A percentile compares a stretch with the other conserved stretches of the same genome.
Conservation (phyloP, 805 yeast species). For the Dipodascus albidus region DNA sequence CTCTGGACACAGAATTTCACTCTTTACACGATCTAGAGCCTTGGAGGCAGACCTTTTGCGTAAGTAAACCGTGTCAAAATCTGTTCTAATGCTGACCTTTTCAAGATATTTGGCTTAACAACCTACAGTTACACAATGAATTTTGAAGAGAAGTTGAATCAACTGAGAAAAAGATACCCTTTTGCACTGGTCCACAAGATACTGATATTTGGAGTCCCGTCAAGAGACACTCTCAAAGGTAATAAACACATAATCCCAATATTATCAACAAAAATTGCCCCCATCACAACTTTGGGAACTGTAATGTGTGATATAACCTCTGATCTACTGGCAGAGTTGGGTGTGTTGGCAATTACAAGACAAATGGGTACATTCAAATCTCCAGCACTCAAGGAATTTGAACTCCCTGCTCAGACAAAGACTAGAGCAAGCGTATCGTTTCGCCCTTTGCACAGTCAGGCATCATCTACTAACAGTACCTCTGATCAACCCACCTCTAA, state of each 20-base stretch:
- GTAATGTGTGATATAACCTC: slow-evolving; percentile 62
- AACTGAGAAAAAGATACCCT: slow-evolving; percentile 29
- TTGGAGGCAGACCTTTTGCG: slow-evolving; percentile 54
- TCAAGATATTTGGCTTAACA: slow-evolving; percentile 32
- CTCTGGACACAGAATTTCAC: slow-evolving; percentile 36
- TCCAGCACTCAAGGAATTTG: slow-evolving; percentile 36
- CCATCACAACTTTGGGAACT: slow-evolving; percentile 39
- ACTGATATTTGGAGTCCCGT: slow-evolving; percentile 33
- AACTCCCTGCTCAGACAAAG: slow-evolving; percentile 5
- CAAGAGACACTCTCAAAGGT: slow-evolving; percentile 7
- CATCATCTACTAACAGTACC: slow-evolving; percentile 2
- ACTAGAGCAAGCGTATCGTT: neutral
- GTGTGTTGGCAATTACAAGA: slow-evolving; percentile 53
- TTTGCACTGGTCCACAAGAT: slow-evolving; percentile 26
- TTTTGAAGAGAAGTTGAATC: neutral
- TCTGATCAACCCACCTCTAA: slow-evolving; percentile 12
- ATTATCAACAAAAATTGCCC: slow-evolving; percentile 22
- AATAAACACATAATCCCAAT: slow-evolving; percentile 10
- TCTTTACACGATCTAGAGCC: slow-evolving; percentile 86
- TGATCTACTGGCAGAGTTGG: slow-evolving; percentile 50
- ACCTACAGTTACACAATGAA: slow-evolving; percentile 11
- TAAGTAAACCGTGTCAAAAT: neutral
- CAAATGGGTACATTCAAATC: slow-evolving; percentile 73
- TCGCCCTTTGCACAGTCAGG: slow-evolving; percentile 5
- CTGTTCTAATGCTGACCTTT: neutral